A percentile compares a stretch with the other conserved stretches of the same genome.
Evolutionary conservation across 169 alveolate genomes (phyloP).

Genomic region (Plasmodium knowlesi): DNA sequence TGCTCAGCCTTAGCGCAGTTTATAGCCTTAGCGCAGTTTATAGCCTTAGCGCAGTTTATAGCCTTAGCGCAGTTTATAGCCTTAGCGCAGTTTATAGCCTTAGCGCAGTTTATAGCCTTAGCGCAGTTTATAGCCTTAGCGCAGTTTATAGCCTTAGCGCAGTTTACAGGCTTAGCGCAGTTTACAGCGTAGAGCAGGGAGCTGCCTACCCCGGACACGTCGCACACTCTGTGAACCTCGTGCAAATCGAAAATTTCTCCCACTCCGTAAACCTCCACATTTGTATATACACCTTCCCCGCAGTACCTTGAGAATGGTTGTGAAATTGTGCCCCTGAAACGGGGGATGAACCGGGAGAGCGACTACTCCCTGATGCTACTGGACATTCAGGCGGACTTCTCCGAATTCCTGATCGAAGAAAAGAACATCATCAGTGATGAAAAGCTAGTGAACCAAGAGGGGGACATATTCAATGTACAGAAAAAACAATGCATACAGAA

Average conservation of each 20-base stretch:
- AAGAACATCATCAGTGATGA: slow-evolving; percentile 59
- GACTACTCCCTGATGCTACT: slow-evolving; percentile 41
- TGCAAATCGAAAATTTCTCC: neutral
- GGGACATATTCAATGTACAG: slow-evolving; percentile 25
- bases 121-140: too few relatives aligned
- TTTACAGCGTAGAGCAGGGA: neutral
- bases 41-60: too few relatives aligned
- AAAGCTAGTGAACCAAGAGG: slow-evolving; percentile 21
- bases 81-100: too few relatives aligned
- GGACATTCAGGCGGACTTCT: slow-evolving; percentile 74
- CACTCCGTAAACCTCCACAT: neutral
- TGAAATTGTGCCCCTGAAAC: slow-evolving; percentile 64
- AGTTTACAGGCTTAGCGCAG: neutral
- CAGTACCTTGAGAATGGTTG: slow-evolving; percentile 72
- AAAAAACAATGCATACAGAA: slow-evolving; percentile 40
- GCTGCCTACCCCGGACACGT: neutral
- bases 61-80: too few relatives aligned
- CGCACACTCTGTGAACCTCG: neutral
- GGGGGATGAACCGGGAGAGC: neutral
- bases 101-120: too few relatives aligned
- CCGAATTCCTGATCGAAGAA: slow-evolving; percentile 65
- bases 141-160: too few relatives aligned
- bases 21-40: too few relatives aligned
- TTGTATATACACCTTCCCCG: neutral
- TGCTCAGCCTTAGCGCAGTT: neutral